These are phyloP conservation scores for Jaapia argillacea DNA, from an alignment of 768 basidiomycete species.

Conservation along the genomic window DNA sequence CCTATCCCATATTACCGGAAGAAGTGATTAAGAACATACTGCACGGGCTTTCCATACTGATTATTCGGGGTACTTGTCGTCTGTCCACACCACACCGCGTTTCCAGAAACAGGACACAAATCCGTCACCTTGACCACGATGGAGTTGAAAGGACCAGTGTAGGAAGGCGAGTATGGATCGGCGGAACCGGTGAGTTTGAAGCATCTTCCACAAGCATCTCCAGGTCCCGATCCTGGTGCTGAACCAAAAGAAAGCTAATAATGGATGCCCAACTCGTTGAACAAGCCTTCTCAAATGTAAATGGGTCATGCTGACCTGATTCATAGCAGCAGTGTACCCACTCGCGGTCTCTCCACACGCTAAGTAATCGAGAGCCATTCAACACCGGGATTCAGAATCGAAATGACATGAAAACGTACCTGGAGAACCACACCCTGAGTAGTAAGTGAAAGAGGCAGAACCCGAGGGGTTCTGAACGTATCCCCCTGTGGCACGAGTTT, in stretches of 20 bases:
- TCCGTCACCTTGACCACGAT: conserved; percentile 44
- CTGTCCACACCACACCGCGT: conserved; percentile 48
- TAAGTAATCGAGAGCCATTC: conserved; percentile 7
- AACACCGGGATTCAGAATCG: background rate
- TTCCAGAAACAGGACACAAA: conserved; percentile 35
- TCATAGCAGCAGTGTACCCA: conserved; percentile 48
- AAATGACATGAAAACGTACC: conserved; percentile 20
- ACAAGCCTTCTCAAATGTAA: too few species aligned
- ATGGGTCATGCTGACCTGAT: too few species aligned
- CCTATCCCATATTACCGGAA: background rate
- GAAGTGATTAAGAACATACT: conserved; percentile 27
- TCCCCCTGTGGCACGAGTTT: conserved; percentile 31
- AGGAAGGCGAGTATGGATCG: conserved; percentile 44
- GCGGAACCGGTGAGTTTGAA: conserved; percentile 38
- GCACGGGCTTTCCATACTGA: conserved; percentile 33
- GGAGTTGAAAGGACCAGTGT: conserved; percentile 38
- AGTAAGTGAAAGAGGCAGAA: conserved; percentile 45
- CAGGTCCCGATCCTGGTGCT: conserved; percentile 35
- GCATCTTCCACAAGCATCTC: conserved; percentile 55
- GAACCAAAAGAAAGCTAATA: conserved; percentile 46
- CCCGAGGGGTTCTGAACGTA: conserved; percentile 46
- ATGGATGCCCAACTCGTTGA: too few species aligned
- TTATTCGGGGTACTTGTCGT: conserved; percentile 29
- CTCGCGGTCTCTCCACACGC: conserved; percentile 42
- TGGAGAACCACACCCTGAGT: conserved; percentile 38